Conservation (phyloP, 805 yeast species). For the Yarrowia deformans region DNA sequence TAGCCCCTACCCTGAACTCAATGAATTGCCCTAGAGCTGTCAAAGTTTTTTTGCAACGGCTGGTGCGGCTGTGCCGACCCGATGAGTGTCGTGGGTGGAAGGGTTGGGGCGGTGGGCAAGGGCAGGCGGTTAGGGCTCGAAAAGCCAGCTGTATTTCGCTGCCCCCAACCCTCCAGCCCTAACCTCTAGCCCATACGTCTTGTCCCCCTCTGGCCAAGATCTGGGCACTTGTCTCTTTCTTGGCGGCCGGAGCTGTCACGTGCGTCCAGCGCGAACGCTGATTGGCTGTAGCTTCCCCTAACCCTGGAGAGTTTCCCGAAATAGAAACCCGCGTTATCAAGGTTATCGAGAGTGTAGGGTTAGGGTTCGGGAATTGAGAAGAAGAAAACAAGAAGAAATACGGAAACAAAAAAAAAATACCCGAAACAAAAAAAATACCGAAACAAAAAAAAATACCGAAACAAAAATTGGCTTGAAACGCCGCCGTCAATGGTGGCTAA, state of each 20-base stretch:
- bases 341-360: slow-evolving; percentile 19
- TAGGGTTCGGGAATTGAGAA: slow-evolving; percentile 3
- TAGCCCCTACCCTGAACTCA: background rate
- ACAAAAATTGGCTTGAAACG: no score
- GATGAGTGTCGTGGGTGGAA: no score
- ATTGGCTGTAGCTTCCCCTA: background rate
- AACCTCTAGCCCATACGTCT: background rate
- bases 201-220: slow-evolving; percentile 23
- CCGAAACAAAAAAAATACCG: no score
- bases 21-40: background rate
- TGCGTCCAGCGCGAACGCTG: background rate
- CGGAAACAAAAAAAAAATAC: background rate
- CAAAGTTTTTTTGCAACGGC: background rate
- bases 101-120: no score
- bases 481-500: no score
- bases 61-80: slow-evolving; percentile 6
- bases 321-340: slow-evolving; percentile 13
- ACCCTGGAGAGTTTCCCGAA: slow-evolving; percentile 5
- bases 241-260: slow-evolving; percentile 24
- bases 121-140: no score
- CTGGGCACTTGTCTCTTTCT: slow-evolving; percentile 8
- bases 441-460: no score
- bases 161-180: background rate
- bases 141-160: background rate
- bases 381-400: background rate